These are phyloP conservation scores for Artemisia argyi DNA, from an alignment of 129 eudicot species.

Conservation along the genomic window DNA sequence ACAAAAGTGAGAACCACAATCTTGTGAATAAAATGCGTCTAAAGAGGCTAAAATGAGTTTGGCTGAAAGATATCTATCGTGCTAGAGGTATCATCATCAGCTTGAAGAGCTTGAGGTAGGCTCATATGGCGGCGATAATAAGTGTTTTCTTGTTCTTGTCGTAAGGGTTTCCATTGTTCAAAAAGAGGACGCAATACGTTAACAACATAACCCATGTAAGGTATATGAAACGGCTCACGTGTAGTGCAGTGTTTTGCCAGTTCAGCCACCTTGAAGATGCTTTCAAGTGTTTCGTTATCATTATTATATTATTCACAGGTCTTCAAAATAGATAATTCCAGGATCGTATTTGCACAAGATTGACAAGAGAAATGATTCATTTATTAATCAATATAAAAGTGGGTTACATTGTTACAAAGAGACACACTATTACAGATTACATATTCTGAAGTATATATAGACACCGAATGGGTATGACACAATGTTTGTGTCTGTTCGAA, in stretches of 20 bases:
- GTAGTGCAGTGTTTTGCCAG: conserved; percentile 46
- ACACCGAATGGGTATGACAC: too few relatives aligned
- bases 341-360: too few relatives aligned
- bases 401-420: too few relatives aligned
- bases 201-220: conserved; percentile 44
- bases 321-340: too few relatives aligned
- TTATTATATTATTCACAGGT: too few relatives aligned
- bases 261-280: conserved; percentile 48
- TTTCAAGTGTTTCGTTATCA: conserved; percentile 36
- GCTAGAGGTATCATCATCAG: conserved; percentile 57
- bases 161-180: conserved; percentile 41
- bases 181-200: conserved; percentile 34
- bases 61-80: conserved; percentile 42
- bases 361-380: too few relatives aligned
- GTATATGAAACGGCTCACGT: conserved; percentile 39
- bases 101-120: conserved; percentile 62
- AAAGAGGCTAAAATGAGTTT: conserved; percentile 47
- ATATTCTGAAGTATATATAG: too few relatives aligned
- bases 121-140: conserved; percentile 53
- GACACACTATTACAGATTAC: too few relatives aligned
- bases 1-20: conserved; percentile 19
- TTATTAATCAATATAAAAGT: too few relatives aligned
- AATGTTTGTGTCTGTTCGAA: too few relatives aligned
- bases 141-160: conserved; percentile 39
- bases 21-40: conserved; percentile 41